Base-by-base conservation (phyloP, 495 filamentous ascomycete genomes). In the Penicillium antarcticum region DNA sequence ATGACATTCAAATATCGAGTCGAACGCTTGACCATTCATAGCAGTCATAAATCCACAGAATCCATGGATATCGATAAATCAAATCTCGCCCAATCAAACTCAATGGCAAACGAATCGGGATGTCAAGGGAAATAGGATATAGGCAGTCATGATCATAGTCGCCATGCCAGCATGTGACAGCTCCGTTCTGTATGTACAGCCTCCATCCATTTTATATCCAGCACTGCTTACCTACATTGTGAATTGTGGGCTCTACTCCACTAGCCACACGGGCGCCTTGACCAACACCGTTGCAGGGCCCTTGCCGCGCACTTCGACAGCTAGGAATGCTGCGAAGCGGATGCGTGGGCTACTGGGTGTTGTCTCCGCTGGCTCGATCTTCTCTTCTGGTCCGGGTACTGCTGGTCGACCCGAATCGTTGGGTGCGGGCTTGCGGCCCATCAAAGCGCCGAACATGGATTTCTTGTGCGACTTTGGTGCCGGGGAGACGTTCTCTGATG, bases 191-290 rank as follows among this genome's bases (percentile, higher is more conserved):
- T 57, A 56, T 57, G 5, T 60, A 56, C 57, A 60, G n/a, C 40
- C 16, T 18, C 29, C 37, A 26, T 8, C 39, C 24, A 21, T 32
- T 12, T 12, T 10, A 17, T 9, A 11, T 26, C 19, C 12, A 12
- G 23, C n/a, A 14, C 8, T 33, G 23, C 5, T 16, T 26, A 13
- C 2, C 9, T 14, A 39, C 17, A 23, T 2, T 2, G 17, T 44
- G 23, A 4, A 31, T 2, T 18, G 4, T 3, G 26, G 6, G 26
- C 5, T 36, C 54, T 52, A 79, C 49, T 73, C 75, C 14, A 87
- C 59, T 23, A 79, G 72, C 82, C 88, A 98, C n/a, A 97, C 89
- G 13, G 95, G 91, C 34, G 94, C 87, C 73, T 96, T 96, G 16
- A 87, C 76, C 61, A 98, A 70, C 45, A 96, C 87, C 65, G 86